Conservation (phyloP, 192 early-diverging fungal genomes). For the Backusella circina region DNA sequence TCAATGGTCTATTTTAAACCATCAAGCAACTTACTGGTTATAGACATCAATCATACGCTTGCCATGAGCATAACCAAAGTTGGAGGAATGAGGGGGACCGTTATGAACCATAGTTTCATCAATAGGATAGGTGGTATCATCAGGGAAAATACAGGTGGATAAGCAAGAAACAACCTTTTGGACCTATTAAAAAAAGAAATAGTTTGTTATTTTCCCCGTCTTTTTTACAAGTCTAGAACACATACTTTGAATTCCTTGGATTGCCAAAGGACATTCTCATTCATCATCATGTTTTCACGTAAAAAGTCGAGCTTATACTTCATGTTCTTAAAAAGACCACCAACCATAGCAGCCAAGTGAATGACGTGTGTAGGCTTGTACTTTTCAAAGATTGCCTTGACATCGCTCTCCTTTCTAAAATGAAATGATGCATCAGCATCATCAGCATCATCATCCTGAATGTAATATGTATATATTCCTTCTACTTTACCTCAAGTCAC, state of each 20-base stretch:
- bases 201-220: background rate
- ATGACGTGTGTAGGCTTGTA: conserved; percentile 78
- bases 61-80: conserved; percentile 80
- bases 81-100: conserved; percentile 76
- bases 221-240: background rate
- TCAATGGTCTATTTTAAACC: background rate
- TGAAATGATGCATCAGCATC: background rate
- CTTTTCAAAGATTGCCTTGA: conserved; percentile 68
- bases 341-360: conserved; percentile 70
- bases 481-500: conserved; percentile 64
- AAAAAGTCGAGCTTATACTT: conserved; percentile 75
- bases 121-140: conserved; percentile 80
- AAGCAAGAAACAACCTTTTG: conserved; percentile 84
- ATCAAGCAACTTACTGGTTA: conserved; percentile 57
- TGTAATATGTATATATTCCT: background rate
- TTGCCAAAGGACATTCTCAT: conserved; percentile 69
- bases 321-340: conserved; percentile 83
- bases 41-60: conserved; percentile 84
- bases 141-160: conserved; percentile 83
- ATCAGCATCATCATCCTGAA: background rate
- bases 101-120: conserved; percentile 84
- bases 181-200: conserved; percentile 38
- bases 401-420: conserved; percentile 54
- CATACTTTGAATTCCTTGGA: conserved; percentile 58
- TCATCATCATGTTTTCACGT: conserved; percentile 74